These are phyloP conservation scores for Kitagawia praeruptora DNA, from an alignment of 129 eudicot genomes.

Conservation along the genomic window DNA sequence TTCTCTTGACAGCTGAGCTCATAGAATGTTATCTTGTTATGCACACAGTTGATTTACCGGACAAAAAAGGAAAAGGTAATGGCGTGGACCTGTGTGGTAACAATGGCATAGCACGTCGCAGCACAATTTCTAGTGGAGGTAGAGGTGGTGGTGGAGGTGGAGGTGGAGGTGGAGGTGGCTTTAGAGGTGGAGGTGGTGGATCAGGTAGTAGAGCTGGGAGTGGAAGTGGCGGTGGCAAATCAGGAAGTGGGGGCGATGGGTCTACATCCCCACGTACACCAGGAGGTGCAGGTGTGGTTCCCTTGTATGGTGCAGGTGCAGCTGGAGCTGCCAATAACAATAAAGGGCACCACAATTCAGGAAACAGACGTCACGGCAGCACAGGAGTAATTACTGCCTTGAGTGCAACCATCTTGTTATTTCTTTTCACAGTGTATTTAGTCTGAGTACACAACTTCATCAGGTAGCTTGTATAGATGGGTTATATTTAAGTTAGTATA, in stretches of 20 bases:
- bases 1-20: background rate
- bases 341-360: background rate
- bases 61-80: background rate
- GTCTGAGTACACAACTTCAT: background rate
- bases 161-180: no score
- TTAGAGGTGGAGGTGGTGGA: background rate
- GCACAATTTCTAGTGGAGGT: background rate
- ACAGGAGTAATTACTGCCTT: background rate
- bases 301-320: conserved; percentile 1
- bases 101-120: conserved; percentile 3
- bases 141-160: background rate
- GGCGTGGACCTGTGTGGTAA: background rate
- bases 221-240: background rate
- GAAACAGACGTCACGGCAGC: background rate
- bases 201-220: conserved; percentile 1
- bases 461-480: background rate
- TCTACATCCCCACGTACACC: background rate
- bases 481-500: background rate
- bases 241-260: background rate
- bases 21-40: background rate
- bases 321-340: background rate
- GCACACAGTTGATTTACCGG: background rate
- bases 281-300: conserved; percentile 13
- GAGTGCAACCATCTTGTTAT: conserved; percentile 7
- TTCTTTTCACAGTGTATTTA: background rate